Conservation (phyloP, 148 eudicot genomes). For the Spergularia marina region DNA sequence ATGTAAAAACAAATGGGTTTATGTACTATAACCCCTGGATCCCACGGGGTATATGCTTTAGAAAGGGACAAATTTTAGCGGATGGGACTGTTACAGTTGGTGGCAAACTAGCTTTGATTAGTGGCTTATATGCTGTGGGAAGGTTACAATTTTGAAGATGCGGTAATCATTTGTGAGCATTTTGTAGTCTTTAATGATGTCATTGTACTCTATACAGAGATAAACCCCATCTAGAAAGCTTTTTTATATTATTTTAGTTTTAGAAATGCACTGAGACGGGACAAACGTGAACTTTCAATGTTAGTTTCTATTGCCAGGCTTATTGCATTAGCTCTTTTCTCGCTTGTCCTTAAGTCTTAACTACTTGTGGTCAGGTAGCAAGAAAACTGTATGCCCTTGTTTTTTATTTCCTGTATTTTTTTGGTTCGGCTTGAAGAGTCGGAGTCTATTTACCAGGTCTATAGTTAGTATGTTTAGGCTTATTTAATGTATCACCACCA, state of each 20-base stretch:
- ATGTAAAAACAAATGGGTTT: background rate
- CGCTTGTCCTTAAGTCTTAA: background rate
- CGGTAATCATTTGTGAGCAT: too few relatives aligned
- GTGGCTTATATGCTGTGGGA: too few relatives aligned
- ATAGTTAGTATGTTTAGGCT: background rate
- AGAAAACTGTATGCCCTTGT: background rate
- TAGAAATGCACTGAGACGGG: background rate
- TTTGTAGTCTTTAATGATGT: background rate
- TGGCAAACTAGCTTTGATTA: too few relatives aligned
- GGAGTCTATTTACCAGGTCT: background rate
- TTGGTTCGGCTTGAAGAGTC: background rate
- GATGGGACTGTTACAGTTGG: too few relatives aligned
- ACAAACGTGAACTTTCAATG: conserved; percentile 8
- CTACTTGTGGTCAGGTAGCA: background rate
- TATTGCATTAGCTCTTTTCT: background rate
- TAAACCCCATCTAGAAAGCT: background rate
- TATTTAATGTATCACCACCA: background rate
- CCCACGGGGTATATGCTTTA: too few relatives aligned
- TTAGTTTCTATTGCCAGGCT: background rate
- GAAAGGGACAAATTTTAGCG: too few relatives aligned
- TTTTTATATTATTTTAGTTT: background rate
- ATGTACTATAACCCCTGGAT: too few relatives aligned
- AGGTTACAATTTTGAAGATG: too few relatives aligned
- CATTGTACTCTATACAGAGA: background rate
- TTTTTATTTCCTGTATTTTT: background rate